Percentiles rank a stretch among this genome's conserved stretches.
Conservation (phyloP, 2,329 filamentous ascomycete species). For the Dryadomyces sulphureus region DNA sequence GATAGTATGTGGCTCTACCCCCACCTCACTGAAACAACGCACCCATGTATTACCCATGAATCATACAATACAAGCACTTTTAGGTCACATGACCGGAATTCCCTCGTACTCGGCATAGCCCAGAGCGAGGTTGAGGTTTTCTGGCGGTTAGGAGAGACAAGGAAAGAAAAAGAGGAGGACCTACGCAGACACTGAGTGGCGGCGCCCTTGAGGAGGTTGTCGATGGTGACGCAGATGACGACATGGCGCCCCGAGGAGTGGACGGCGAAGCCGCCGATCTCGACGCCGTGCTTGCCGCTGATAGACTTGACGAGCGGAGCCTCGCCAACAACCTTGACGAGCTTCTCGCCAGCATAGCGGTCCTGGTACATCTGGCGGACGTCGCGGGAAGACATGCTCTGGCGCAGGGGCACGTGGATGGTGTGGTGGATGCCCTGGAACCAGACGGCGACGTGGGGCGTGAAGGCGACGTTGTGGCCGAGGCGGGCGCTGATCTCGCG, state of each 20-base stretch:
- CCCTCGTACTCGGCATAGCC: conserved; percentile 82
- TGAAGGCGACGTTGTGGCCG: conserved; percentile 59
- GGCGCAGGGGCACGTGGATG: conserved; percentile 74
- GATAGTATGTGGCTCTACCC: no score
- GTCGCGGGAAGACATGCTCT: conserved; percentile 79
- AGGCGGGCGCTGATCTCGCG: conserved; percentile 73
- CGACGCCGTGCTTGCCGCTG: conserved; percentile 69
- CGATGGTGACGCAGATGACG: conserved; percentile 87
- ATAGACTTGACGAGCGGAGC: conserved; percentile 76
- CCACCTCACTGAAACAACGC: background rate
- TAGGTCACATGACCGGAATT: conserved; percentile 44
- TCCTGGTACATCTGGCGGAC: conserved; percentile 93
- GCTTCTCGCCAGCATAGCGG: conserved; percentile 85
- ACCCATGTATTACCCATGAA: background rate
- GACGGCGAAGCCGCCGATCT: conserved; percentile 93
- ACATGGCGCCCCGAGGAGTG: conserved; percentile 79
- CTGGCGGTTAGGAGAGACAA: conserved; percentile 21
- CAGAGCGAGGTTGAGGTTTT: conserved; percentile 90
- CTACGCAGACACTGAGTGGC: conserved; percentile 83
- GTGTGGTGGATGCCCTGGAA: conserved; percentile 92
- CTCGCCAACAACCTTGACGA: conserved; percentile 85
- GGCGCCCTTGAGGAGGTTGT: conserved; percentile 87
- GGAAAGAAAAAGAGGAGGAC: conserved; percentile 21
- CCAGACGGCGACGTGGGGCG: conserved; percentile 91
- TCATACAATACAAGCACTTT: background rate